These are phyloP conservation scores for Rhizoctonia solani DNA, from an alignment of 1,284 basidiomycete genomes.

Conservation along the genomic window DNA sequence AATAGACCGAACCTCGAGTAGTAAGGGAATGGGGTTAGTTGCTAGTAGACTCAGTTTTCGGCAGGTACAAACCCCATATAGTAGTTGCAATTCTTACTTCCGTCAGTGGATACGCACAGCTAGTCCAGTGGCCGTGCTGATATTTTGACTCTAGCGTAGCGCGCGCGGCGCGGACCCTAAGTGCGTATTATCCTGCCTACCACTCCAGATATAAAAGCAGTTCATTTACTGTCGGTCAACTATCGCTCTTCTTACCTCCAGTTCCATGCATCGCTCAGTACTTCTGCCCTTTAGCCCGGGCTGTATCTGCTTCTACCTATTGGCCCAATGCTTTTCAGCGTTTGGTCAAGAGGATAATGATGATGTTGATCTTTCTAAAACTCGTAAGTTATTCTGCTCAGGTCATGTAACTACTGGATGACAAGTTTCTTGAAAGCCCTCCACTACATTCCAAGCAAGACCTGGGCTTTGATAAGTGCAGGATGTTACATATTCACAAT, in stretches of 20 bases:
- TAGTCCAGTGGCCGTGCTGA: not conserved
- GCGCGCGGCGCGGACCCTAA: not conserved
- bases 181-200: not conserved
- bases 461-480: slow-evolving; percentile 2
- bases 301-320: not conserved
- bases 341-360: not conserved
- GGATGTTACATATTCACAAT: not conserved
- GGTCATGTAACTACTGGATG: not conserved
- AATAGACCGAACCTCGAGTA: no score
- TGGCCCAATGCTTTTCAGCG: not conserved
- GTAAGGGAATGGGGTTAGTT: no score
- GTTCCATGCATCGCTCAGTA: not conserved
- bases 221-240: not conserved
- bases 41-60: no score
- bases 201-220: not conserved
- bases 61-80: no score
- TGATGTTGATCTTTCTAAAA: not conserved
- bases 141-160: not conserved
- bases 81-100: no score
- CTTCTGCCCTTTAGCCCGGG: not conserved
- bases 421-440: not conserved
- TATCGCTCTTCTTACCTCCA: not conserved
- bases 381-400: not conserved
- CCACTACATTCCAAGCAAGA: slow-evolving; percentile 13
- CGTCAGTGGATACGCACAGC: no score